Base-by-base conservation (phyloP, 1,284 basidiomycete genomes). In the Microbotryomycetes sp. region DNA sequence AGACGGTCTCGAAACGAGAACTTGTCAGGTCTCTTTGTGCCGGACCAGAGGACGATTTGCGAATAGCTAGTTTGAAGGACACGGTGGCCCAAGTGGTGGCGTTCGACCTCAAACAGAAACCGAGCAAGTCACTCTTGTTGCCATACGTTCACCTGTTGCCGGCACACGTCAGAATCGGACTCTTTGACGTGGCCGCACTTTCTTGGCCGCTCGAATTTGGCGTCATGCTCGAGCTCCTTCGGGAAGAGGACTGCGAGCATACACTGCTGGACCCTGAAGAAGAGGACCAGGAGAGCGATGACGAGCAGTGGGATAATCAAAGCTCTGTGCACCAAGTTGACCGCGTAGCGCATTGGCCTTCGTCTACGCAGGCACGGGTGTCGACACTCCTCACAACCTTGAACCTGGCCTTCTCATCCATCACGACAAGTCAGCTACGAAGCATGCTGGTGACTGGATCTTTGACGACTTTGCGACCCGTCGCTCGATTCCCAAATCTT, bases 361-460 rank as follows among this genome's bases (percentile, higher is more conserved):
- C 54, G 18, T 15, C 49, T 5, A 18, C 11, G 35, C 35, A 41
- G 18, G 35, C 35, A 18, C 9, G 35, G 35, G 9, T 24, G 21
- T 53, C 45, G 45, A 31, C 49, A 1, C 2, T 27, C 28, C 54
- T 53, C 21, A 61, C 41, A 2, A 2, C 1, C 2, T 56, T 65
- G 48, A 27, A 65, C 28, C 27, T 65, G 1, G 57, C 62, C 6
- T 64, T 64, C 56, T 61, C 59, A 15, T 15, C 45, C 45, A 29
- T 64, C 31, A 41, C 56, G 3, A 52, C 57, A 2, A 49, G 52
- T 5, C 27, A 52, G 0, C 53, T 64, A 1, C 62, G 59, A 1
- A 3, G 6, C 2, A n/a, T 64, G 26, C 62, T 64, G 11, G 49
- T 62, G 1, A 47, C 35, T 2, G 28, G 30, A 16, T n/a, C 18